Base-by-base conservation (phyloP, 106 monocot genomes). In the Dioscorea alata region DNA sequence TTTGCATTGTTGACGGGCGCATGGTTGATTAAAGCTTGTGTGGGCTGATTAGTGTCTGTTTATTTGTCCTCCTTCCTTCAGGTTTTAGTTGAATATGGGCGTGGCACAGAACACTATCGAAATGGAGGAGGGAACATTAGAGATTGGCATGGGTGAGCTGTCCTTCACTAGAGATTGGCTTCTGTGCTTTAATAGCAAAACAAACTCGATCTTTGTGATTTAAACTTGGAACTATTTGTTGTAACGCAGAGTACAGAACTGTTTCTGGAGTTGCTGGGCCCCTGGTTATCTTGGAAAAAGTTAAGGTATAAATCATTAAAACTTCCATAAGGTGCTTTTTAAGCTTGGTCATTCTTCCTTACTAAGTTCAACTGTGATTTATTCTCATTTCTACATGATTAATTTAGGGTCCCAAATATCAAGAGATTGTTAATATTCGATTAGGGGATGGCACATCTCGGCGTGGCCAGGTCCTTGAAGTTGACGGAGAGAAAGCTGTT, bases 401-500 rank as follows among this genome's bases (percentile, higher is more conserved):
- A 42, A 60, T 42, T 21, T 23, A 97, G 97, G 97, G 97, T 53
- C 97, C 97, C 4, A 97, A 97, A 64, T 97, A 89, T 65, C 97
- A 97, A 69, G 97, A 97, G 73, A 97, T 97, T 85, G 97, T 97
- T 56, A 97, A 97, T 62, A 97, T 97, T 57, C 71, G 92, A 68
- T 63, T 97, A n/a, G 97, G 92, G 49, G 97, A 97, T 87, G 97
- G 97, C 52, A 84, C 92, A 57, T 92, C 77, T 65, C 88, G 97
- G 50, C 97, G 97, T 79, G 97, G 97, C 42, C 97, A 97, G 72
- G 97, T 97, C 61, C 74, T 97, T 65, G 97, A 97, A 73, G 97
- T 97, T 78, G 97, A 97, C 79, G 97, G 97, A 10, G 97, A 97
- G 75, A 97, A 92, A 61, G 97, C 97, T 74, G 92, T 97, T 78